Base-by-base conservation (phyloP, 306 rosid species). In the Cucumis melo region DNA sequence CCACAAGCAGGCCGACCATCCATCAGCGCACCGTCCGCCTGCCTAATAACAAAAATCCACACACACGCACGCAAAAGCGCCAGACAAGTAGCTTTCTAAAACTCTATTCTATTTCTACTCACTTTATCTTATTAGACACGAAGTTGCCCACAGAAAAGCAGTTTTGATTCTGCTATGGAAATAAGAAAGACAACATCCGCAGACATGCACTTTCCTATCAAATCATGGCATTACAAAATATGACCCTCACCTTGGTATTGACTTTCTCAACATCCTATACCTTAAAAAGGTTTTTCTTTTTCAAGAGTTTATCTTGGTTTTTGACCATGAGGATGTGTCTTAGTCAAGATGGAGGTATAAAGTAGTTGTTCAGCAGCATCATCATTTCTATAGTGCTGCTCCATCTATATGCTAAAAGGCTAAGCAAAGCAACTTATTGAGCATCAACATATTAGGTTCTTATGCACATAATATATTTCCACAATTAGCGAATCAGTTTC, bases 371-470 rank as follows among this genome's bases (percentile, higher is more conserved):
- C 20, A 51, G 56, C 12, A 11, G 38, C 74, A n/a, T 14, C 55
- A 66, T 41, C 73, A 68, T 42, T 3, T 42, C 55, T 17, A 11
- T 68, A 68, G 74, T 68, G 74, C 67, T 56, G 13, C 4, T 65
- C 72, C 61, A 32, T 23, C 74, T 34, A 46, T 66, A 66, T 68
- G 57, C 74, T 41, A 68, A 68, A 68, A 68, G 36, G 56, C 73
- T 39, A 66, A 41, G 36, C 56, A 38, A 67, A 42, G 17, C 77
- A 50, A 51, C 77, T 61, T 61, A 73, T 73, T 29, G 24, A 51
- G 53, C 44, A 17, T 51, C 77, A 73, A 51, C 46, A 73, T 73
- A 54, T 73, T 73, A 73, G 77, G 77, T 73, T 73, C 48, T 29
- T 29, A 10, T 19, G 77, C 77, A 73, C 77, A 73, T 24, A 32